Conservation (phyloP, 2,329 filamentous ascomycete genomes). For the Blumeria hordei region DNA sequence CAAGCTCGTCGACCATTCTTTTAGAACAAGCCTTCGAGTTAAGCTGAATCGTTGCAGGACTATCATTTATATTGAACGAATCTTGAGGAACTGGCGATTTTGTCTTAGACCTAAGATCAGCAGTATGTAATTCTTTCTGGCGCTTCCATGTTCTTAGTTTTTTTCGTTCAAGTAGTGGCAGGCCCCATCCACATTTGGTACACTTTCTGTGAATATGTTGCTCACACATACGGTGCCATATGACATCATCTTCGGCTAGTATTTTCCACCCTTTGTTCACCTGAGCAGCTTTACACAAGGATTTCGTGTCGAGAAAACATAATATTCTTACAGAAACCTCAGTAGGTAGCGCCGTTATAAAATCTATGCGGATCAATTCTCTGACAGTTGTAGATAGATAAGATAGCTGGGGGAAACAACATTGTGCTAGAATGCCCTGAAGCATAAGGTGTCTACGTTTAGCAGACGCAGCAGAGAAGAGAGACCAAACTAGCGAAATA, state of each 20-base stretch:
- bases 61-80: background rate
- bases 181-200: conserved; percentile 83
- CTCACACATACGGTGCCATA: conserved; percentile 97
- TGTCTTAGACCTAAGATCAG: conserved; percentile 23
- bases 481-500: conserved; percentile 91
- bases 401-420: conserved; percentile 91
- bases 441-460: conserved; percentile 93
- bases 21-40: conserved; percentile 8
- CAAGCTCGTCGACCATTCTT: conserved; percentile 8
- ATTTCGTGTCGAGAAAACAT: conserved; percentile 77
- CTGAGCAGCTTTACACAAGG: conserved; percentile 84
- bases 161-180: conserved; percentile 75
- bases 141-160: conserved; percentile 54
- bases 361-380: conserved; percentile 94
- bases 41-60: background rate
- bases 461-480: conserved; percentile 84
- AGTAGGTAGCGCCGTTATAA: conserved; percentile 63
- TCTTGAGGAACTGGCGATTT: conserved; percentile 19
- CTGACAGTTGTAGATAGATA: conserved; percentile 76
- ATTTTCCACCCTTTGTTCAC: conserved; percentile 74
- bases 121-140: conserved; percentile 50
- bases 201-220: conserved; percentile 90
- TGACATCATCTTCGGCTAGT: conserved; percentile 87
- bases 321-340: conserved; percentile 89
- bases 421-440: conserved; percentile 85